Evolutionary conservation across 2,329 filamentous ascomycete species (phyloP).

Genomic region (Pseudonectria buxi): DNA sequence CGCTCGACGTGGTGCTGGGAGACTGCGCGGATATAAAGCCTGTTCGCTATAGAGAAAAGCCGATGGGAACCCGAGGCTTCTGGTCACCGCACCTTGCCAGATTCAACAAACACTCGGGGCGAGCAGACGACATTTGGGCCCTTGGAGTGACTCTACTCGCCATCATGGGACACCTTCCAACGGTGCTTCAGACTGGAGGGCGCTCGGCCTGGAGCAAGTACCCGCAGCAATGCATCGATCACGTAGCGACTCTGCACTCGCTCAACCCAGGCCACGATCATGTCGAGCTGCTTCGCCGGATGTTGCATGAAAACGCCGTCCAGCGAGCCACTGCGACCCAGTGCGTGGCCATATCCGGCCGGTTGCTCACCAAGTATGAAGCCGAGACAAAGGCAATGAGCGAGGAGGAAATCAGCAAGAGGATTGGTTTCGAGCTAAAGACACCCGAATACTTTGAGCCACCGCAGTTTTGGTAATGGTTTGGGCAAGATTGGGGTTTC

Average conservation of each 20-base stretch:
- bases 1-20: constrained; percentile 23
- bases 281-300: constrained; percentile 12
- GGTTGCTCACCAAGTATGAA: constrained; percentile 4
- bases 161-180: constrained; percentile 25
- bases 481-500: background rate
- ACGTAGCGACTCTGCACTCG: constrained; percentile 13
- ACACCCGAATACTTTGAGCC: constrained; percentile 19
- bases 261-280: constrained; percentile 21
- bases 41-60: constrained; percentile 4
- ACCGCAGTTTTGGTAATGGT: constrained; percentile 24
- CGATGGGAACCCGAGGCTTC: constrained; percentile 21
- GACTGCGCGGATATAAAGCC: constrained; percentile 26
- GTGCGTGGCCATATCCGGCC: constrained; percentile 8
- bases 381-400: background rate
- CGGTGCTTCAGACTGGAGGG: constrained; percentile 6
- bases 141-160: constrained; percentile 25
- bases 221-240: constrained; percentile 15
- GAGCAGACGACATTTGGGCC: constrained; percentile 29
- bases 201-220: constrained; percentile 14
- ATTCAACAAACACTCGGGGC: constrained; percentile 12
- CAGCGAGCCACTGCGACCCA: constrained; percentile 14
- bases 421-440: constrained; percentile 9
- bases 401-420: background rate
- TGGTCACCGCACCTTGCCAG: constrained; percentile 25
- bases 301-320: constrained; percentile 16